Conservation (phyloP, 805 yeast species). For the Wickerhamomyces canadensis region DNA sequence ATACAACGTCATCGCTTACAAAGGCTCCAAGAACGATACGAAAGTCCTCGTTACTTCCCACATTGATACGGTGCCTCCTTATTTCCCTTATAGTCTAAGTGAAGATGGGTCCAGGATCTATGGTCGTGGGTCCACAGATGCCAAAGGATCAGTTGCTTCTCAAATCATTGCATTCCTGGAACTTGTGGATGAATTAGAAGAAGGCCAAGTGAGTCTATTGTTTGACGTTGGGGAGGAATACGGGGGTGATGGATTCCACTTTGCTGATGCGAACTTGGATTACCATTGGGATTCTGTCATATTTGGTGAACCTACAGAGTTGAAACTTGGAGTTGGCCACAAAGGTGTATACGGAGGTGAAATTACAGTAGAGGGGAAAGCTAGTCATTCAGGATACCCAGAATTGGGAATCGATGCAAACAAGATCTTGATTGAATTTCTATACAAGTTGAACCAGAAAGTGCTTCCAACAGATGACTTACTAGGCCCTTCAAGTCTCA, state of each 20-base stretch:
- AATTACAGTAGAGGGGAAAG: conserved; percentile 41
- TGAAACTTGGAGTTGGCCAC: conserved; percentile 61
- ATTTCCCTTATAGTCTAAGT: conserved; percentile 36
- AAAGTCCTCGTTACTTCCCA: conserved; percentile 51
- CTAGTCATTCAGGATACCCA: conserved; percentile 65
- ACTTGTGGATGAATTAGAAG: conserved; percentile 34
- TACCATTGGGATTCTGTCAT: conserved; percentile 51
- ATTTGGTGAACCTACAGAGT: conserved; percentile 70
- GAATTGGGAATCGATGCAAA: conserved; percentile 58
- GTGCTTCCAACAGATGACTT: conserved; percentile 43
- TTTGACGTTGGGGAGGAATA: conserved; percentile 64
- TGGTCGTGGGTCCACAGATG: conserved; percentile 65
- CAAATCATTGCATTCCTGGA: conserved; percentile 50
- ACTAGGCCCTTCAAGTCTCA: conserved; percentile 54
- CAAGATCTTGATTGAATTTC: conserved; percentile 43
- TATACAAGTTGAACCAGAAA: conserved; percentile 35
- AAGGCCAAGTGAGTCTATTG: conserved; percentile 51
- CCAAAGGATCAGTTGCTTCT: conserved; percentile 60
- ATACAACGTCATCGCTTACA: conserved; percentile 49
- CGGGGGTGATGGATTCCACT: conserved; percentile 52
- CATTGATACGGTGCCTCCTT: conserved; percentile 68
- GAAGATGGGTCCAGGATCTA: conserved; percentile 41
- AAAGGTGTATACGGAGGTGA: conserved; percentile 44
- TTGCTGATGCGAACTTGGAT: conserved; percentile 34
- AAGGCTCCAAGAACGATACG: conserved; percentile 39